These are phyloP conservation scores for Geotrichum australiense DNA, from an alignment of 1,139 yeast species.

Conservation along the genomic window DNA sequence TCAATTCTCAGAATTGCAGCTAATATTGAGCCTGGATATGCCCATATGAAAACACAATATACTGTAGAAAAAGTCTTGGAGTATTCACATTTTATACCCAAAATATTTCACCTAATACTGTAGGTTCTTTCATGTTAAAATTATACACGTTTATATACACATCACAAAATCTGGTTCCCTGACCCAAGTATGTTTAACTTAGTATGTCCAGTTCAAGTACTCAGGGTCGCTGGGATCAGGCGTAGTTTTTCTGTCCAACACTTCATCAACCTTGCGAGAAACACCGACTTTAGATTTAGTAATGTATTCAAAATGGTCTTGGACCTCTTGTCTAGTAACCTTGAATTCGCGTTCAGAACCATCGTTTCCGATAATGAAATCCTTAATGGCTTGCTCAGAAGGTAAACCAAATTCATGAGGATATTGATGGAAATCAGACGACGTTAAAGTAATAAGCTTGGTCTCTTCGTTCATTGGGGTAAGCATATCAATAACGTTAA, in stretches of 20 bases:
- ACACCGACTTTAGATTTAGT: constrained; percentile 59
- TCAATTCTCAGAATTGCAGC: too few species aligned
- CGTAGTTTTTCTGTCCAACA: constrained; percentile 56
- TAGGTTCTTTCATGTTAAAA: background rate
- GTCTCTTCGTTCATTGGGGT: constrained; percentile 36
- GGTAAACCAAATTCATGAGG: constrained; percentile 84
- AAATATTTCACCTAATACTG: background rate
- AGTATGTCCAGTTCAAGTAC: constrained; percentile 54
- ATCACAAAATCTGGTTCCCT: background rate
- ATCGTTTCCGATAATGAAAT: constrained; percentile 58
- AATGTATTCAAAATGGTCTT: constrained; percentile 50
- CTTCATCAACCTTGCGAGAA: constrained; percentile 47
- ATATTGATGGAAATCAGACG: constrained; percentile 48
- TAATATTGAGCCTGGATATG: too few species aligned
- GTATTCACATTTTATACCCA: background rate
- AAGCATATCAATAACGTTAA: constrained; percentile 6
- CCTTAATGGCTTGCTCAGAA: constrained; percentile 50
- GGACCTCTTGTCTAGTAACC: constrained; percentile 60
- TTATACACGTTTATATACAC: constrained; percentile 1
- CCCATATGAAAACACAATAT: too few species aligned
- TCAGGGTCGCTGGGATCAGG: constrained; percentile 50
- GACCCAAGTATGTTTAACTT: too few species aligned
- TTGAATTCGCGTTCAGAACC: constrained; percentile 42
- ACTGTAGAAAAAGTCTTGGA: background rate
- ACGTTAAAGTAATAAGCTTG: constrained; percentile 23